Evolutionary conservation across 805 yeast genomes (phyloP).

Genomic region (Wickerhamomyces bovis): DNA sequence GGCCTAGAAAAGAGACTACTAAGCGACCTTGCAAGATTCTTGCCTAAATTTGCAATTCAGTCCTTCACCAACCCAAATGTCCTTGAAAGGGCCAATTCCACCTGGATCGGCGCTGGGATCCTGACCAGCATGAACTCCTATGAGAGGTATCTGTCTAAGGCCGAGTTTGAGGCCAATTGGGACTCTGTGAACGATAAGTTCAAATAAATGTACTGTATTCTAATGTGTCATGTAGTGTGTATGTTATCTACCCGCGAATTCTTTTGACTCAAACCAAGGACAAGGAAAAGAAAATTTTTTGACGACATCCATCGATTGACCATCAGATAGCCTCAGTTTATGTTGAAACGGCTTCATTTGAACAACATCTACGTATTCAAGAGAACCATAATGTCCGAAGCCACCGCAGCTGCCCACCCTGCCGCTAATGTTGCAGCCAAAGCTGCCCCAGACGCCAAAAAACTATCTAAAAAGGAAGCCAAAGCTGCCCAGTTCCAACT

Average conservation of each 20-base stretch:
- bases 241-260: not conserved
- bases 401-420: slow-evolving; percentile 4
- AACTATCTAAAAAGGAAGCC: slow-evolving; percentile 27
- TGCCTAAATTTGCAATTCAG: slow-evolving; percentile 56
- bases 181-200: slow-evolving; percentile 39
- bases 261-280: not conserved
- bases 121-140: slow-evolving; percentile 73
- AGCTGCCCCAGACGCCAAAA: slow-evolving; percentile 2
- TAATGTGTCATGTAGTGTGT: not conserved
- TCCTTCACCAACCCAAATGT: slow-evolving; percentile 60
- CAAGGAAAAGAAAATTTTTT: not conserved
- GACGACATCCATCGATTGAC: not conserved
- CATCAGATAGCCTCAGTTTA: not conserved
- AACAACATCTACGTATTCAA: slow-evolving; percentile 4
- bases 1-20: slow-evolving; percentile 63
- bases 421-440: slow-evolving; percentile 3
- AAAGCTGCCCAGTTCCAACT: slow-evolving; percentile 58
- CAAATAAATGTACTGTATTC: slow-evolving; percentile 23
- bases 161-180: slow-evolving; percentile 68
- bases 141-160: slow-evolving; percentile 72
- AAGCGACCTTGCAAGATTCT: slow-evolving; percentile 50
- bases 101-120: slow-evolving; percentile 81
- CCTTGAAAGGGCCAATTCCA: slow-evolving; percentile 58
- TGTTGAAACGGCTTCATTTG: slow-evolving; percentile 1
- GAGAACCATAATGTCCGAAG: slow-evolving; percentile 9